phyloP scores from a whole-genome alignment of 2,329 filamentous ascomycete species.

The Pseudocercospora pini-densiflorae region DNA sequence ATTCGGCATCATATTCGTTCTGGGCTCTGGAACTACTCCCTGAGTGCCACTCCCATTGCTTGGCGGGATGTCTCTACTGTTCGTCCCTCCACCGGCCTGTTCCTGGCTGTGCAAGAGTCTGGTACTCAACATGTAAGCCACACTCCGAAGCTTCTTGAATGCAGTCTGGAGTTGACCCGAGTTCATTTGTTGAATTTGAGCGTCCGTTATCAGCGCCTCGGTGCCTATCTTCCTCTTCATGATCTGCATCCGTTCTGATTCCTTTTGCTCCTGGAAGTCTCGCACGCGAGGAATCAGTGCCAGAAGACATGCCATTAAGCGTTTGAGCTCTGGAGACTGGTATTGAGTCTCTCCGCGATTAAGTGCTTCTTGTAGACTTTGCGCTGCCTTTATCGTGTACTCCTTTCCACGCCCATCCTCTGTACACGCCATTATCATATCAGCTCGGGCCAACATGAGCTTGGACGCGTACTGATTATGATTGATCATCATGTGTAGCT shows the following conservation, averaged over 20 bases:
- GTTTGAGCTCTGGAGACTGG: background rate
- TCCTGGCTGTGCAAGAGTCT: background rate
- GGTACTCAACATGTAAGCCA: background rate
- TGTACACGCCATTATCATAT: background rate
- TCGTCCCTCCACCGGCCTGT: background rate
- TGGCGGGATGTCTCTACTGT: background rate
- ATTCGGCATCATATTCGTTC: background rate
- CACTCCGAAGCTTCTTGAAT: background rate
- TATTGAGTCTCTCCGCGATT: background rate
- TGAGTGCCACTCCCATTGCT: background rate
- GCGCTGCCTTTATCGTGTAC: background rate
- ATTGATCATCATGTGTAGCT: background rate
- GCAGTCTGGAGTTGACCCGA: background rate
- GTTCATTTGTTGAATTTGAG: background rate
- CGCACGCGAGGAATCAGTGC: background rate
- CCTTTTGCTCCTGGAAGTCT: background rate
- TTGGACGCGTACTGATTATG: background rate
- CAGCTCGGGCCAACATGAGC: background rate
- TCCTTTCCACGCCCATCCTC: background rate
- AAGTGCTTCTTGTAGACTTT: background rate
- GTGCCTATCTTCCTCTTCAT: background rate
- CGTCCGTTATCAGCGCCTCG: background rate
- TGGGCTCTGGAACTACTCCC: background rate
- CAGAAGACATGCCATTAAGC: background rate
- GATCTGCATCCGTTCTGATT: background rate